Evolutionary conservation across 2,329 filamentous ascomycete species (phyloP), one percentile per base, ranked within the genome.

Genomic region (Pseudogymnoascus sp.): DNA sequence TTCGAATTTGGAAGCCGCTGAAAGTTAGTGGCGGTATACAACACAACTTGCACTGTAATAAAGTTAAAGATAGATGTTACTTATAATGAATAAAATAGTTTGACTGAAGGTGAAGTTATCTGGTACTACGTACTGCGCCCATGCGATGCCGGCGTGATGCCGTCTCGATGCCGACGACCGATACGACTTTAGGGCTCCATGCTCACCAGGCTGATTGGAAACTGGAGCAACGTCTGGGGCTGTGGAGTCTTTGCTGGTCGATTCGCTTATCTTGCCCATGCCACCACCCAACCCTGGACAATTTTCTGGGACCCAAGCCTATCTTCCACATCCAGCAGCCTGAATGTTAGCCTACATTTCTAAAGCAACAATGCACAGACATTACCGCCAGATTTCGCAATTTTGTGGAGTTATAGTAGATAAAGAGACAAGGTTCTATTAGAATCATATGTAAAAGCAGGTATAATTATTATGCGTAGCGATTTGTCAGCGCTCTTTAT

Each of bases 201-300:
- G 45, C 4, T 33, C 23, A 30, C 26, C n/a, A 30, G 9, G 3
- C 23, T 52, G 45, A 52, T 52, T 52, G 45, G 41, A 26, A 38
- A 52, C 18, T 10, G n/a, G n/a, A 30, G n/a, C 9, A 30, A 52
- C 30, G 45, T 52, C 45, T 19, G 45, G 45, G 45, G 45, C 45
- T 52, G 45, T 52, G 45, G 45, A 52, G 45, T 30, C 45, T 52
- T 52, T 18, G 1, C 8, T 52, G 30, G 45, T 52, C 45, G 45
- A 52, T 52, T 52, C 45, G 45, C 45, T 52, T 52, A 52, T 52
- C 45, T 52, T 33, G 45, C 45, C 39, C 45, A 52, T 52, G 45
- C 45, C 45, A 52, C 39, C 45, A 52, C 30, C 26, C 45, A 26
- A 52, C 26, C 45, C 45, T 52, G 45, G 45, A 30, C 45, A 52